phyloP scores from a whole-genome alignment of 1,139 yeast species.

The Pichia sp. region DNA sequence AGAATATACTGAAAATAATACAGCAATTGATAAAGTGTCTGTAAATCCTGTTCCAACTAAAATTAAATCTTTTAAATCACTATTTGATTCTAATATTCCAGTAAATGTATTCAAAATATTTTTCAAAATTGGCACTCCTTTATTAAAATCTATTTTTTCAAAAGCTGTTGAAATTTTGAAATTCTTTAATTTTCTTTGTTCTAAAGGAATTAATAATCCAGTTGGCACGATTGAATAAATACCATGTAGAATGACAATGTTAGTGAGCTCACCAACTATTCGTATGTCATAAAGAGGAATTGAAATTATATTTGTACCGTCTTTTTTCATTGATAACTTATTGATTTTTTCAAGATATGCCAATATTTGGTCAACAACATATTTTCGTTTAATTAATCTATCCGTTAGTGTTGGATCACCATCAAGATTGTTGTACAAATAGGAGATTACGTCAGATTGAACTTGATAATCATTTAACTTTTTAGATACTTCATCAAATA shows the following conservation, averaged over 20 bases:
- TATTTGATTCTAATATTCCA: conserved; percentile 34
- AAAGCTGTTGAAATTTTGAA: conserved; percentile 31
- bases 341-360: conserved; percentile 32
- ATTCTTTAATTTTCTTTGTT: conserved; percentile 47
- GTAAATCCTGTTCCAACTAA: conserved; percentile 67
- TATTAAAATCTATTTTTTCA: conserved; percentile 18
- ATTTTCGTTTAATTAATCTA: conserved; percentile 13
- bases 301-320: conserved; percentile 43
- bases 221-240: conserved; percentile 56
- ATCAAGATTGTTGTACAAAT: conserved; percentile 17
- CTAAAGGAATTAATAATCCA: conserved; percentile 61
- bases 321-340: conserved; percentile 29
- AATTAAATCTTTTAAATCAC: conserved; percentile 52
- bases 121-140: conserved; percentile 14
- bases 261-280: conserved; percentile 57
- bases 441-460: conserved; percentile 17
- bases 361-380: conserved; percentile 21
- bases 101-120: conserved; percentile 35
- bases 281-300: conserved; percentile 83
- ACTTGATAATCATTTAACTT: conserved; percentile 26
- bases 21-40: conserved; percentile 51
- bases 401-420: background rate
- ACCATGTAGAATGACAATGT: conserved; percentile 62
- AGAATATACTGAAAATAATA: background rate
- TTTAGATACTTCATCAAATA: conserved; percentile 25